phyloP scores from a whole-genome alignment of 768 basidiomycete genomes.

The Mycena latifolia region DNA sequence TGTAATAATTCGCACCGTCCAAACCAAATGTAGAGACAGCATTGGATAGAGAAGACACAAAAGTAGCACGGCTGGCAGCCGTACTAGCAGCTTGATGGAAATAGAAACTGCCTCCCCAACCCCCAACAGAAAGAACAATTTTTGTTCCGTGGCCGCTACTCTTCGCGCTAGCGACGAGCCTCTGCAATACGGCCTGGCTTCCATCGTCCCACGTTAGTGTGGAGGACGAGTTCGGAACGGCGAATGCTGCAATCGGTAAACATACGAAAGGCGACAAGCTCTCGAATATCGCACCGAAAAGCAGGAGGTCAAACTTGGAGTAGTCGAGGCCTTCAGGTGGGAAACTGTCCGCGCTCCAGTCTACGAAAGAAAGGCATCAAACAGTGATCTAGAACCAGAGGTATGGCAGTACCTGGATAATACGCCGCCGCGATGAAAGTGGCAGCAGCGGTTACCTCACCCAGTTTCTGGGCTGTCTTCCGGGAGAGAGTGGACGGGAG shows the following conservation, averaged over 20 bases:
- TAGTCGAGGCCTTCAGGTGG: constrained; percentile 56
- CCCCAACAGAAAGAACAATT: constrained; percentile 68
- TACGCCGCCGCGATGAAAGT: constrained; percentile 46
- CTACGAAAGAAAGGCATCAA: constrained; percentile 37
- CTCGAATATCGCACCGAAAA: constrained; percentile 46
- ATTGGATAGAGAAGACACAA: constrained; percentile 57
- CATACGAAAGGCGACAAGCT: not conserved
- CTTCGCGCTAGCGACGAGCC: constrained; percentile 61
- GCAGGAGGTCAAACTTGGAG: constrained; percentile 63
- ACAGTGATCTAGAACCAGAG: constrained; percentile 29
- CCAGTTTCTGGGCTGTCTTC: constrained; percentile 30
- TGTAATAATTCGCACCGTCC: constrained; percentile 60
- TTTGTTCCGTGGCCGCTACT: constrained; percentile 59
- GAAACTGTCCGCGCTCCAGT: constrained; percentile 34
- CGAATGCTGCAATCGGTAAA: constrained; percentile 57
- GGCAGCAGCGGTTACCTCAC: constrained; percentile 14
- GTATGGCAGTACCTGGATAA: constrained; percentile 43
- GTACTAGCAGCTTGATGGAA: constrained; percentile 63
- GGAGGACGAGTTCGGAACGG: constrained; percentile 60
- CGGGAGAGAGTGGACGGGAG: constrained; percentile 60
- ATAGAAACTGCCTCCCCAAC: constrained; percentile 65
- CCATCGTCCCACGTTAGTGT: constrained; percentile 57
- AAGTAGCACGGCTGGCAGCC: constrained; percentile 51
- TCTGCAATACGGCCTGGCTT: constrained; percentile 55
- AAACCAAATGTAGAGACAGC: constrained; percentile 62